Conservation (phyloP, 192 early-diverging fungal species). For the Chytriomyces sp. region DNA sequence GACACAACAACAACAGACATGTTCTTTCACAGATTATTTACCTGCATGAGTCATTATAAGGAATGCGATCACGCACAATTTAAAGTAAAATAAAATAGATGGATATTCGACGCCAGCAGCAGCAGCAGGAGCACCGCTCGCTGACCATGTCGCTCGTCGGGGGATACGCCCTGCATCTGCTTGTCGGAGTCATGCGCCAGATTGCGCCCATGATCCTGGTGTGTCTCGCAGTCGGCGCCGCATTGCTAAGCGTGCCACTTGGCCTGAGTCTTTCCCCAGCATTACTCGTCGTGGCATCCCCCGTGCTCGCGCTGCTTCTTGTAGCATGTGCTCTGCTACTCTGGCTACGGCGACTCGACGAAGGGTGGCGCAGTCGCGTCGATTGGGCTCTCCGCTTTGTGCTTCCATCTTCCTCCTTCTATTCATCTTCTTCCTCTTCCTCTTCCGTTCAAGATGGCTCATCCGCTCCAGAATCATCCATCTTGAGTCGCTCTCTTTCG, state of each 20-base stretch:
- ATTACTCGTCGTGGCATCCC: conserved; percentile 6
- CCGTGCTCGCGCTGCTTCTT: neutral
- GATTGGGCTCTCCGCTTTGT: neutral
- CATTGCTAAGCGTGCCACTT: conserved; percentile 9
- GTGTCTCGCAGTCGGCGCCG: neutral
- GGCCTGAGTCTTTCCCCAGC: conserved; percentile 16
- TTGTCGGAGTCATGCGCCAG: neutral
- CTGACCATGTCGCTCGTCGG: neutral
- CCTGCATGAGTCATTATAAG: neutral
- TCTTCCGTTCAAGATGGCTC: neutral
- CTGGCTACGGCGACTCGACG: neutral
- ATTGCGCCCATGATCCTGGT: conserved; percentile 9
- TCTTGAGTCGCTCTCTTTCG: neutral
- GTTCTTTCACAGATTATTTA: neutral
- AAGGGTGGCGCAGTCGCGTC: neutral
- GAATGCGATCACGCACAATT: neutral
- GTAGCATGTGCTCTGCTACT: neutral
- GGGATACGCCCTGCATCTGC: conserved; percentile 2
- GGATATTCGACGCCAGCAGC: neutral
- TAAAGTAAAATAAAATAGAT: conserved; percentile 1
- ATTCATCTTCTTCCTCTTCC: neutral
- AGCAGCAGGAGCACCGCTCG: no score
- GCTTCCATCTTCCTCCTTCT: neutral
- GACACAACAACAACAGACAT: neutral
- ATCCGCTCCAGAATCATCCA: neutral